Evolutionary conservation across 768 basidiomycete species (phyloP).

Genomic region (Boletus pseudopeckii): DNA sequence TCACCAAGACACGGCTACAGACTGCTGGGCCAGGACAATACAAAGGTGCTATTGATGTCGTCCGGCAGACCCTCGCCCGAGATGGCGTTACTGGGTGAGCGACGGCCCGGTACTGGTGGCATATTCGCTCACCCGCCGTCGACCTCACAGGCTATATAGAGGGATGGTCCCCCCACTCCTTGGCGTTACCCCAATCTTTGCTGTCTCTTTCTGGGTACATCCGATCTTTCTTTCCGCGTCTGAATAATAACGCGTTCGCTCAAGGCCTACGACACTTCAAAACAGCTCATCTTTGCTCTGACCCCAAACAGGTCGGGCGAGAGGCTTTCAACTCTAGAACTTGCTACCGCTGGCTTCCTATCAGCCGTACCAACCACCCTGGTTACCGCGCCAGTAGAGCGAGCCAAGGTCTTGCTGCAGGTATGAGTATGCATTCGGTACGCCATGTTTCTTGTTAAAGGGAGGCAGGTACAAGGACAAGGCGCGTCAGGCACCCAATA

Average conservation of each 20-base stretch:
- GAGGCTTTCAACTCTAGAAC: constrained; percentile 66
- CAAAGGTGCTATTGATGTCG: constrained; percentile 89
- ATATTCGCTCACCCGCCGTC: background rate
- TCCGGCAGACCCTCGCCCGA: constrained; percentile 83
- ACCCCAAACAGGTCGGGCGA: constrained; percentile 77
- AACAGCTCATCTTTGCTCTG: constrained; percentile 70
- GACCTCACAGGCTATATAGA: constrained; percentile 65
- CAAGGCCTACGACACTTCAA: constrained; percentile 92
- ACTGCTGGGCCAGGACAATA: constrained; percentile 88
- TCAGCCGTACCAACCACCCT: constrained; percentile 91
- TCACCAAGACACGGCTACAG: constrained; percentile 95
- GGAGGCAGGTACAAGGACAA: constrained; percentile 82
- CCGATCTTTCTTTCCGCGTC: background rate
- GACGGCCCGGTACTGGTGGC: background rate
- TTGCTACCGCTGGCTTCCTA: constrained; percentile 91
- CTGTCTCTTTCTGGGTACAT: constrained; percentile 92
- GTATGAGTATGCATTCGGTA: constrained; percentile 35
- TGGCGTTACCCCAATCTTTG: constrained; percentile 97
- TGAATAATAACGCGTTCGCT: constrained; percentile 8
- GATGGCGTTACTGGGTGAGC: constrained; percentile 87
- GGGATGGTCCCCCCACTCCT: constrained; percentile 92
- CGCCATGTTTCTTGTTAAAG: constrained; percentile 4
- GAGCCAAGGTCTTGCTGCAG: constrained; percentile 95
- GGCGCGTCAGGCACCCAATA: constrained; percentile 69
- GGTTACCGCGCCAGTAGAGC: constrained; percentile 92